Evolutionary conservation across 805 yeast genomes (phyloP), one percentile per base, ranked within the genome.

Genomic region (Nakazawaea laoshanensis): DNA sequence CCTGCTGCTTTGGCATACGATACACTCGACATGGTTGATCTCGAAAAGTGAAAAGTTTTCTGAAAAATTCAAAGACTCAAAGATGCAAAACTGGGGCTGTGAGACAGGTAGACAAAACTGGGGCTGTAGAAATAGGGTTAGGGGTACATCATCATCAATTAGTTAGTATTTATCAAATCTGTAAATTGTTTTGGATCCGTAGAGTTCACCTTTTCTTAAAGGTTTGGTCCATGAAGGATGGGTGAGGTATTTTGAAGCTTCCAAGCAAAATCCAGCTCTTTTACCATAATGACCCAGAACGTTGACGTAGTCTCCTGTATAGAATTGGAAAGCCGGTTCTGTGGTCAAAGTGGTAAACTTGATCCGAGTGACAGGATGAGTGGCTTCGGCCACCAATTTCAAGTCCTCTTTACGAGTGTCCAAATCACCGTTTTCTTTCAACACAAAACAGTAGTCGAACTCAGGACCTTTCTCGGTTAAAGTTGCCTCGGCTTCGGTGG

Each of bases 321-420:
- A 77, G 25, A 77, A 57, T 50, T 76, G 83, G 59, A 71, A 74
- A 2, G 74, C 57, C 5, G 85, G 86, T 38, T 77, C 86, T 3
- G 85, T 77, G 6, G 81, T 60, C 12, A 50, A 46, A 7, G 69
- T 66, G 14, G 52, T 50, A 24, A 77, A 46, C 29, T 57, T 53
- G 30, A 66, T 45, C 6, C 55, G 50, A 4, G 75, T 53, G 15
- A 53, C 55, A 11, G 74, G 69, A 42, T 68, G 66, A 17, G 49
- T 49, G 7, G 74, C 70, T 42, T 57, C 62, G 20, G 65, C 52
- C 16, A 73, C 55, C 17, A 55, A 41, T 29, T 44, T 50, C 39
- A 67, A 48, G 13, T 49, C 49, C 4, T 40, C 33, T 5, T 35
- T n/a, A 35, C 79, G 59, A 8, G 82, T 73, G 47, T 75, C 81